Base-by-base conservation (phyloP, 2,329 filamentous ascomycete species). In the Aspergillus amoenus region DNA sequence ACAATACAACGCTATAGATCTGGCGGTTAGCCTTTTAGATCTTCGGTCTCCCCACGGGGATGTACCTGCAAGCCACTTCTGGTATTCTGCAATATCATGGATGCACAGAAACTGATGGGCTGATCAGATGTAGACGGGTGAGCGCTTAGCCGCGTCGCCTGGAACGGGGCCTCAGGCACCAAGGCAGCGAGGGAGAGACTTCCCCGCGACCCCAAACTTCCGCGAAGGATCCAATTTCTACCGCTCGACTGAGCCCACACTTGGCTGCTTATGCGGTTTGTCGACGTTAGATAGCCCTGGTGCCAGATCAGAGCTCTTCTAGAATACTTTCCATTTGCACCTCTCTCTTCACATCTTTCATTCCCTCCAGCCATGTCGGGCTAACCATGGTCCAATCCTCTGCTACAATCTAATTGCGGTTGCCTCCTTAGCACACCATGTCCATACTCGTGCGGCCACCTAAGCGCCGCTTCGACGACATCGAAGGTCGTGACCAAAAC, bases 381-480 rank as follows among this genome's bases (percentile, higher is more conserved):
- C 43, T 45, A 42, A 39, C 44, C 27, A 46, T 45, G 48, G 39
- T 40, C 22, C 42, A 22, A 37, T 43, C 12, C 18, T 39, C 12
- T 53, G 44, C 49, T 61, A 64, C 60, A 57, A 51, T 47, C 37
- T 30, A 37, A 32, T 43, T 43, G 49, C 40, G 15, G 47, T 22
- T 18, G 21, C 34, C 24, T 44, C 18, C 56, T 39, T 57, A 30
- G 27, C 27, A 55, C 57, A 66, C 34, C 27, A 69, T 73, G 71
- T 72, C 71, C 39, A 62, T 71, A 42, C 60, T 73, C 39, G 66
- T 66, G 48, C 67, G 68, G 40, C 68, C 68, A 24, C 60, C 62
- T 22, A 73, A 73, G 57, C 69, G 71, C 59, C 70, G 71, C 58
- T 57, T 71, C 21, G 60, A 66, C 43, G 65, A 71, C 49, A 52